phyloP scores from a whole-genome alignment of 371 early-diverging fungal species.

The Rhizomucor pusillus region DNA sequence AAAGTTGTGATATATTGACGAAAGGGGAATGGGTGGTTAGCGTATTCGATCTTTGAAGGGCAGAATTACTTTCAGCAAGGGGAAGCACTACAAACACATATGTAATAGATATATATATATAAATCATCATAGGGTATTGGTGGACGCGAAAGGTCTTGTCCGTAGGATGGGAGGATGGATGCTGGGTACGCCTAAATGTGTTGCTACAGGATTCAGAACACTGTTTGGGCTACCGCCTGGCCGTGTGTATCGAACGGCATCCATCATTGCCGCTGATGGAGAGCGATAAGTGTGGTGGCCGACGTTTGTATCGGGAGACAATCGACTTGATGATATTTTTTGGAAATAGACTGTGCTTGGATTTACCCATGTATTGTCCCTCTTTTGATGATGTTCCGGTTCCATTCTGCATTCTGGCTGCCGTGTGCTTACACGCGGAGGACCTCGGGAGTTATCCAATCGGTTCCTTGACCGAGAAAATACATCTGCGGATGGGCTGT shows the following conservation, averaged over 20 bases:
- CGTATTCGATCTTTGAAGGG: no score
- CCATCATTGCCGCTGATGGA: neutral
- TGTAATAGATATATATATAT: no score
- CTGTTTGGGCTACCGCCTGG: neutral
- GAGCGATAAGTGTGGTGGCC: neutral
- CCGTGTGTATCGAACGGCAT: neutral
- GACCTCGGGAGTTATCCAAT: neutral
- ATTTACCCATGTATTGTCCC: neutral
- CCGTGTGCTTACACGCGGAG: neutral
- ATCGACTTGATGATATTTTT: neutral
- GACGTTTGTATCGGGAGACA: neutral
- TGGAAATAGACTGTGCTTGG: neutral
- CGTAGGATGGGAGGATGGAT: neutral
- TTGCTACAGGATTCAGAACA: neutral
- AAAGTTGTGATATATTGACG: no score
- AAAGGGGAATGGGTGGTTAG: no score
- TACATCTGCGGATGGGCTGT: neutral
- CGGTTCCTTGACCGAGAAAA: neutral
- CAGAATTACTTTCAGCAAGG: no score
- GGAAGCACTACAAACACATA: no score
- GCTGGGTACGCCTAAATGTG: neutral
- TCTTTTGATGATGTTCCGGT: neutral
- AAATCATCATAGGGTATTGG: no score
- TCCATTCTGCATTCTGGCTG: neutral
- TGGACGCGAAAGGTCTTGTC: neutral